Evolutionary conservation across 306 rosid species (phyloP).

Genomic region (Lablab purpureus): DNA sequence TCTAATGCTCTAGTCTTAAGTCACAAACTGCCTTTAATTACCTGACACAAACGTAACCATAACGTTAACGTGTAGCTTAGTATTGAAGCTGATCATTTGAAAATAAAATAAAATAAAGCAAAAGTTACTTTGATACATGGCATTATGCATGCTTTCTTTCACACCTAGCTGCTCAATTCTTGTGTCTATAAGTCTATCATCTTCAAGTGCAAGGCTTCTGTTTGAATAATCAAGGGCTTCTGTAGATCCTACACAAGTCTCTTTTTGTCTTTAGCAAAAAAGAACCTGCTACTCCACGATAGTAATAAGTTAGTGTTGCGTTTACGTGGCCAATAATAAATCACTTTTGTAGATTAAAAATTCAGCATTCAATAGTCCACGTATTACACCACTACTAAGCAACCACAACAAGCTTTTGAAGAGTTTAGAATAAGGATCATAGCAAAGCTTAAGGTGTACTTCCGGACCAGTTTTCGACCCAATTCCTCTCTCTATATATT

Average conservation of each 20-base stretch:
- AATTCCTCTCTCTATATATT: slow-evolving; percentile 39
- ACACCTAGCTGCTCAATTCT: neutral
- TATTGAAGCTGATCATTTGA: neutral
- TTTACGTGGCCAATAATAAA: slow-evolving; percentile 39
- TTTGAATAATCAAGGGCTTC: neutral
- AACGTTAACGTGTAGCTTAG: slow-evolving; percentile 40
- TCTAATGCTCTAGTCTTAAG: slow-evolving; percentile 14
- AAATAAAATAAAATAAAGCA: neutral
- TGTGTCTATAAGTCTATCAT: neutral
- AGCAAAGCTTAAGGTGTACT: slow-evolving; percentile 56
- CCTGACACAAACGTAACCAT: slow-evolving; percentile 25
- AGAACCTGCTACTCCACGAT: neutral
- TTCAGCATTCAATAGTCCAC: slow-evolving; percentile 5
- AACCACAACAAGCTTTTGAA: slow-evolving; percentile 29
- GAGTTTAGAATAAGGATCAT: neutral
- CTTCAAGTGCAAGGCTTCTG: slow-evolving; percentile 35
- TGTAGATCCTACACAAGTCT: neutral
- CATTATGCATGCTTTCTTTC: neutral
- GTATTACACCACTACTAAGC: slow-evolving; percentile 35
- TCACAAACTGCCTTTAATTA: slow-evolving; percentile 12
- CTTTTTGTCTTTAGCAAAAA: neutral
- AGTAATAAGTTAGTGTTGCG: neutral
- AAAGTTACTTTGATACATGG: neutral
- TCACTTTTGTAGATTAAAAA: slow-evolving; percentile 3
- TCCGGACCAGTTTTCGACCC: slow-evolving; percentile 26